Evolutionary conservation across 192 early-diverging fungal species (phyloP).

Genomic region (Podila clonocystis): DNA sequence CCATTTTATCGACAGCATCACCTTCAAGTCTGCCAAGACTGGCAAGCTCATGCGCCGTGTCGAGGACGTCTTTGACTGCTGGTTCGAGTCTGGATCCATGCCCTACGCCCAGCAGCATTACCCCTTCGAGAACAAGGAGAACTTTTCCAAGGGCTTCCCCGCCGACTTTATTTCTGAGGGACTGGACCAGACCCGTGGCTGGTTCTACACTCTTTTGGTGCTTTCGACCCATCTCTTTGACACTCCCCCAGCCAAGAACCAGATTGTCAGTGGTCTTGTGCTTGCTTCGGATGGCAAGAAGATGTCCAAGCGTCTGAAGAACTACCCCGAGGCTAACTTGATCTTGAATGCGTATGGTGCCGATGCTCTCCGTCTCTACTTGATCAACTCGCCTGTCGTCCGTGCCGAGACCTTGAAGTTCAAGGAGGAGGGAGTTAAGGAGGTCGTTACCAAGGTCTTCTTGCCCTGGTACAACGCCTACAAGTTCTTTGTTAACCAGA

Average conservation of each 20-base stretch:
- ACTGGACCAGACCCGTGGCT: slow-evolving; percentile 98
- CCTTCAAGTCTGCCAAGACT: slow-evolving; percentile 93
- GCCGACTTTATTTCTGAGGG: slow-evolving; percentile 99
- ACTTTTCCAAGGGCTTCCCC: slow-evolving; percentile 89
- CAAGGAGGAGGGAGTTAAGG: slow-evolving; percentile 98
- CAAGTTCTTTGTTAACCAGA: slow-evolving; percentile 95
- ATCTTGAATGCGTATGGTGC: slow-evolving; percentile 93
- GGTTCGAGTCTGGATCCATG: slow-evolving; percentile 99
- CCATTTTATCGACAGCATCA: slow-evolving; percentile 95
- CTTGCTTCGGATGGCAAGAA: slow-evolving; percentile 98
- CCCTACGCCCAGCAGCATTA: slow-evolving; percentile 99
- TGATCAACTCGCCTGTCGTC: slow-evolving; percentile 98
- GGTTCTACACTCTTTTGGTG: slow-evolving; percentile 99
- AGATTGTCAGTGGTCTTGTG: slow-evolving; percentile 97
- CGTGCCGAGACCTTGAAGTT: slow-evolving; percentile 95
- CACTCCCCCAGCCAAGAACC: slow-evolving; percentile 94
- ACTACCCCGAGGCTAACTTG: slow-evolving; percentile 93
- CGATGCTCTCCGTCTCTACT: slow-evolving; percentile 92
- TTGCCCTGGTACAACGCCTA: slow-evolving; percentile 99
- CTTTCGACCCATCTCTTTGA: slow-evolving; percentile 96
- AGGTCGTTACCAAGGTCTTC: slow-evolving; percentile 92
- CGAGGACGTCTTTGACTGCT: slow-evolving; percentile 99
- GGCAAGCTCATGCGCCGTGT: slow-evolving; percentile 86
- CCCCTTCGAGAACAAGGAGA: slow-evolving; percentile 97
- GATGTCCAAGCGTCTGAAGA: slow-evolving; percentile 98